These are phyloP conservation scores for Penicillium canescens DNA, from an alignment of 495 filamentous ascomycete genomes.

Conservation along the genomic window DNA sequence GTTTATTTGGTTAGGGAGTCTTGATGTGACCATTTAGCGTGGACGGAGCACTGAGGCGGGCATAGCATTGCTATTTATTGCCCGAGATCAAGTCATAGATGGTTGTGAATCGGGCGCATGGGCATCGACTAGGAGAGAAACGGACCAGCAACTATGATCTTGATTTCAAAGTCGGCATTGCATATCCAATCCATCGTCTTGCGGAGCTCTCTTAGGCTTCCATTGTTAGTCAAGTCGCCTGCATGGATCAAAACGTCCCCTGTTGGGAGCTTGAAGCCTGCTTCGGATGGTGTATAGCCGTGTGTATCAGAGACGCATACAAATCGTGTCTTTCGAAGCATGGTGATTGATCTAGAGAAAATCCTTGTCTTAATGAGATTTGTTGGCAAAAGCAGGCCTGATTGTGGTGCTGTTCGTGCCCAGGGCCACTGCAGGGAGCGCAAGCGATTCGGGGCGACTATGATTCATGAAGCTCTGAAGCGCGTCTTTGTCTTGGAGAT, in stretches of 20 bases:
- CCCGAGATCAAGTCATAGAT: neutral
- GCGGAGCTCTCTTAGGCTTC: constrained; percentile 51
- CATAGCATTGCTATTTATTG: neutral
- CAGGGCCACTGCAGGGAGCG: neutral
- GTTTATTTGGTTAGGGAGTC: constrained; percentile 2
- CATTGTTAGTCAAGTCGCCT: constrained; percentile 60
- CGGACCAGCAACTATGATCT: constrained; percentile 60
- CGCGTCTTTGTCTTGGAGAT: neutral
- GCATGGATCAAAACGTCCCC: constrained; percentile 64
- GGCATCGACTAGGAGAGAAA: constrained; percentile 8
- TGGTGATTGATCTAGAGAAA: constrained; percentile 4
- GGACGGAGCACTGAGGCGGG: neutral
- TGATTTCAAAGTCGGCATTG: constrained; percentile 54
- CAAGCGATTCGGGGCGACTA: constrained; percentile 7
- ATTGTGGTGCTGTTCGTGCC: constrained; percentile 1
- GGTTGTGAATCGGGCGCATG: neutral
- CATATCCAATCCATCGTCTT: constrained; percentile 58
- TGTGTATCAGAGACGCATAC: constrained; percentile 66
- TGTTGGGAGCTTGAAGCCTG: constrained; percentile 53
- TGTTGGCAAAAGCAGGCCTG: neutral
- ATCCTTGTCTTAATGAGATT: neutral
- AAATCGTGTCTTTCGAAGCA: constrained; percentile 53
- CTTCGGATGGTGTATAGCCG: constrained; percentile 51
- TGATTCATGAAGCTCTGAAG: constrained; percentile 6
- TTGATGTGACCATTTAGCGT: neutral